phyloP scores from a whole-genome alignment of 2,329 filamentous ascomycete genomes.

The Arthroderma sp. region DNA sequence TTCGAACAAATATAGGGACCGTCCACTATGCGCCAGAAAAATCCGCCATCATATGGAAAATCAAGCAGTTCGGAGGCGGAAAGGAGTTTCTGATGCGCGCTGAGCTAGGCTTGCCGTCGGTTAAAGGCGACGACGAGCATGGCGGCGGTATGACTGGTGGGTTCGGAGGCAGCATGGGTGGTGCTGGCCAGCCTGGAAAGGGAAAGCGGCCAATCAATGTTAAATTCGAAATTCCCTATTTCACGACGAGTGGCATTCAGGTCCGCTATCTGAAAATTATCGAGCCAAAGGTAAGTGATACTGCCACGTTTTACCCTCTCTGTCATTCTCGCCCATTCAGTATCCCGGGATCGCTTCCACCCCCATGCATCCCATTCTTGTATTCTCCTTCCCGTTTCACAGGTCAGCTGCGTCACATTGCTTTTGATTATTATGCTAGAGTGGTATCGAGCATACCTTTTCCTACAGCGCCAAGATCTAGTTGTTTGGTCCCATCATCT shows the following conservation, averaged over 20 bases:
- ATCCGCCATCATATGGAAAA: conserved; percentile 98
- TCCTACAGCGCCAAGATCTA: no score
- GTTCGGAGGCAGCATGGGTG: conserved; percentile 93
- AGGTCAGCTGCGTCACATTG: background rate
- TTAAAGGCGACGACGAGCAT: conserved; percentile 87
- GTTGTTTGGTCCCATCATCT: no score
- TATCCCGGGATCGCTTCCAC: background rate
- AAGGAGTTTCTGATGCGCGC: conserved; percentile 99
- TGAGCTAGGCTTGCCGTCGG: conserved; percentile 83
- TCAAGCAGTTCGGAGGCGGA: conserved; percentile 96
- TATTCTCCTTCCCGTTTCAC: no score
- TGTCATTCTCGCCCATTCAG: background rate
- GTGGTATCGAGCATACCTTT: no score
- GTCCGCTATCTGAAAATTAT: conserved; percentile 98
- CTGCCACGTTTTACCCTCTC: conserved; percentile 1
- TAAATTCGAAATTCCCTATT: conserved; percentile 99
- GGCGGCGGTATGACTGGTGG: conserved; percentile 96
- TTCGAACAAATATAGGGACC: conserved; percentile 91
- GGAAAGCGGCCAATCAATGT: conserved; percentile 94
- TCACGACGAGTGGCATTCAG: conserved; percentile 98
- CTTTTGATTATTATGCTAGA: background rate
- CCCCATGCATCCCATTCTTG: no score
- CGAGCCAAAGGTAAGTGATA: conserved; percentile 74
- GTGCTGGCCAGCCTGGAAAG: conserved; percentile 63
- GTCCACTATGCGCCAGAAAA: conserved; percentile 98